phyloP scores from a whole-genome alignment of 2,329 filamentous ascomycete species.

The Aspergillus quadricinctus region DNA sequence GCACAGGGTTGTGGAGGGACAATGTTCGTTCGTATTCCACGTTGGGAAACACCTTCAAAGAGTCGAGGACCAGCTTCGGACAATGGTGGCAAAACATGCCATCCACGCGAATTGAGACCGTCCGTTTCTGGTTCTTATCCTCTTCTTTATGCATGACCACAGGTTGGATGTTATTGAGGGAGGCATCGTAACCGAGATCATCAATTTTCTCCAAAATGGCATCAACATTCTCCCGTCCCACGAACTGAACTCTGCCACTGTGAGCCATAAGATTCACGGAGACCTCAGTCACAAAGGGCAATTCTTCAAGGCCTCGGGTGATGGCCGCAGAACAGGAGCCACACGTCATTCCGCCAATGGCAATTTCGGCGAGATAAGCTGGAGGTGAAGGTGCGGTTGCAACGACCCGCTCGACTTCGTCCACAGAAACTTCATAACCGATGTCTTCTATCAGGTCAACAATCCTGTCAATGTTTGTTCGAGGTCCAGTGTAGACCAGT shows the following conservation, averaged over 20 bases:
- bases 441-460: slow-evolving; percentile 48
- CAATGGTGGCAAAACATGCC: slow-evolving; percentile 75
- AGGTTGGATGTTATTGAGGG: slow-evolving; percentile 46
- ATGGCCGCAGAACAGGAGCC: slow-evolving; percentile 51
- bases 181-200: slow-evolving; percentile 62
- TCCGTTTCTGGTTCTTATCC: slow-evolving; percentile 41
- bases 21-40: slow-evolving; percentile 41
- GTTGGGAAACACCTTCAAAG: slow-evolving; percentile 46
- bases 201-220: slow-evolving; percentile 49
- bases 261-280: slow-evolving; percentile 51
- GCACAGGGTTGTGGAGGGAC: slow-evolving; percentile 59
- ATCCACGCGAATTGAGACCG: slow-evolving; percentile 61
- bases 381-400: slow-evolving; percentile 1
- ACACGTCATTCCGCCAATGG: slow-evolving; percentile 56
- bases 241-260: slow-evolving; percentile 47
- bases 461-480: slow-evolving; percentile 43
- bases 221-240: slow-evolving; percentile 42
- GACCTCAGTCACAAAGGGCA: slow-evolving; percentile 44
- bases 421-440: slow-evolving; percentile 45
- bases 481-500: slow-evolving; percentile 52
- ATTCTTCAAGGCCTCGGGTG: slow-evolving; percentile 43
- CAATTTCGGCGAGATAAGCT: slow-evolving; percentile 42
- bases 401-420: slow-evolving; percentile 26
- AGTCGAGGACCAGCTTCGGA: slow-evolving; percentile 44
- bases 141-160: slow-evolving; percentile 27